Evolutionary conservation across 1,284 basidiomycete species (phyloP), one percentile per base, ranked within the genome.

Genomic region (Boletellus sp.): DNA sequence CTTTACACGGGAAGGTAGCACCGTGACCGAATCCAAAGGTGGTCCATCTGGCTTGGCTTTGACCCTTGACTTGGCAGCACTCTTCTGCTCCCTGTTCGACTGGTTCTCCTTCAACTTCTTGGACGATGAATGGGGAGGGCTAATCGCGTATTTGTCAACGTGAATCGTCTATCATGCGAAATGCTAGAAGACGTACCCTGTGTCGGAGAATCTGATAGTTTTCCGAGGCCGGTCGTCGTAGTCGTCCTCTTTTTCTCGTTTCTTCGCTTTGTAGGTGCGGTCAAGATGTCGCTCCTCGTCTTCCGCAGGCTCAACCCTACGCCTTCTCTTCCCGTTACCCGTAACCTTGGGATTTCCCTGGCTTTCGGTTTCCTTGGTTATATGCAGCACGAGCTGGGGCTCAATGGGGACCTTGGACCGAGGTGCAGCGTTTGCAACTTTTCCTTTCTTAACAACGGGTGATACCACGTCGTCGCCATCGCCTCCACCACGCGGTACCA

Each of bases 21-120:
- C 48, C 10, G n/a, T 40, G 26, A 21, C 21, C 21, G 24, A 22
- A 30, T 62, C 56, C 21, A 24, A n/a, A 2, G 10, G 18, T 2
- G 13, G 37, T 21, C 10, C 28, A 21, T 49, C 40, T 1, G 30
- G 18, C 11, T 45, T 36, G 13, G 13, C 2, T 13, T 47, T 36
- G 13, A 15, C 2, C 10, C 15, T 44, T 7, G 54, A n/a, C 38
- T 49, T 52, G 41, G 35, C 2, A 12, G 5, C 22, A n/a, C 28
- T 24, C 26, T 51, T 35, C 18, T 33, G 38, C 22, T 33, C 52
- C 26, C 8, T 41, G 10, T 51, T 39, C 6, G 51, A 26, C 19
- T 51, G 47, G 43, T 66, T 66, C 21, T 69, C 65, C 44, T 70
- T 68, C 12, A 67, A 44, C 38, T 50, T 56, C 21, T 47, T 50